Evolutionary conservation across 2,329 filamentous ascomycete species (phyloP), one percentile per base, ranked within the genome.

Genomic region (Aspergillus persii): DNA sequence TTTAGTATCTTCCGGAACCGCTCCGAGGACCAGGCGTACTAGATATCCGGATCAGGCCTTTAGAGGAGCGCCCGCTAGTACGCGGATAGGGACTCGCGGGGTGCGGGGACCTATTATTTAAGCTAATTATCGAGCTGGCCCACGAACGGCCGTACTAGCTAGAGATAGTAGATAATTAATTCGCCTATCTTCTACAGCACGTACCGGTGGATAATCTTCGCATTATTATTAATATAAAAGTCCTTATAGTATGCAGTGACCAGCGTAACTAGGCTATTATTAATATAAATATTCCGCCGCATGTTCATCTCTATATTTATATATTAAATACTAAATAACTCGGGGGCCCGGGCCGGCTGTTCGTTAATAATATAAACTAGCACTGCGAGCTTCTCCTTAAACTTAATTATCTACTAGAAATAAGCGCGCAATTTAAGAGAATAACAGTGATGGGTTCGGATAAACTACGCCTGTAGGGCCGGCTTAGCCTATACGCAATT

Each of bases 101-200:
- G 8, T 36, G 11, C 11, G 11, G 11, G 8, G 11, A 11, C 8
- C 33, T 36, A 36, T 36, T 36, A 36, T 36, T 36, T 36, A 36
- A 36, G 33, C 33, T 36, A 36, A 9, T 7, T 36, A 36, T 36
- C 8, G 8, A 36, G 8, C 33, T 36, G 11, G 3, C 11, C 11
- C 11, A 36, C 8, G 11, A 36, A 36, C 11, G 11, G 33, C 11
- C 11, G 8, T 11, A 36, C 11, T 36, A 36, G 8, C 8, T 11
- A 36, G 8, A 36, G 11, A 57, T 61, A 61, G 44, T 29, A 61
- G 3, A 61, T 31, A 11, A 61, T 18, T 29, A 61, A 26, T 27
- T 54, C 18, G 0, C 54, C 49, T 7, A 61, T 50, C 44, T 50
- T 47, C 23, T 15, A 15, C 23, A 15, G 48, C 5, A 50, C 12